These are phyloP conservation scores for Boletus subcaerulescens DNA, from an alignment of 768 basidiomycete genomes.

Conservation along the genomic window DNA sequence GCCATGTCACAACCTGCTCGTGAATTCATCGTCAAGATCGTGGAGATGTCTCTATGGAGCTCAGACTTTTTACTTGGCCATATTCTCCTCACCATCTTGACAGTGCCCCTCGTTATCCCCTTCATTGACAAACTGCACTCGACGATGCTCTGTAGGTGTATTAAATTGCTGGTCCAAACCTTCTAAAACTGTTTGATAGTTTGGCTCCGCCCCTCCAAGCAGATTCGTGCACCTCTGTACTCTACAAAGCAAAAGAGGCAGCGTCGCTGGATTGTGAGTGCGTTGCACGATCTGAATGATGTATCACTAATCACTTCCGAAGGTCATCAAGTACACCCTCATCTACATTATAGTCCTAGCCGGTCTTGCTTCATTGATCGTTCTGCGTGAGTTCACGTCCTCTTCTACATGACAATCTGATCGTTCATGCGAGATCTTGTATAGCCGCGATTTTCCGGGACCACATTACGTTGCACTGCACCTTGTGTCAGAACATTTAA, in stretches of 20 bases:
- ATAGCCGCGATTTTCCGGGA: slow-evolving; percentile 80
- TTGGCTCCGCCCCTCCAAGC: slow-evolving; percentile 94
- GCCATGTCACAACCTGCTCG: slow-evolving; percentile 94
- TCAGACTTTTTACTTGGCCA: slow-evolving; percentile 91
- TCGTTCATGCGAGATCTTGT: slow-evolving; percentile 15
- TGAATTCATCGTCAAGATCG: slow-evolving; percentile 97
- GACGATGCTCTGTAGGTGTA: slow-evolving; percentile 79
- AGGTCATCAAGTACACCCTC: slow-evolving; percentile 83
- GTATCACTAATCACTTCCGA: slow-evolving; percentile 2
- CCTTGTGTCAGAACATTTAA: slow-evolving; percentile 85
- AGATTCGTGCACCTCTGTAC: slow-evolving; percentile 90
- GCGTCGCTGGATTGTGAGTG: slow-evolving; percentile 81
- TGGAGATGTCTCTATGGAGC: slow-evolving; percentile 96
- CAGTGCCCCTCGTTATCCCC: slow-evolving; percentile 81
- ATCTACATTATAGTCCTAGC: slow-evolving; percentile 78
- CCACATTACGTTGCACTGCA: slow-evolving; percentile 73
- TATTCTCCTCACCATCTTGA: slow-evolving; percentile 82
- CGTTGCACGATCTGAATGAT: background rate
- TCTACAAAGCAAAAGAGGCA: slow-evolving; percentile 92
- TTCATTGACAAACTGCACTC: slow-evolving; percentile 88
- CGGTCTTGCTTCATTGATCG: slow-evolving; percentile 75
- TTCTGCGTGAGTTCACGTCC: slow-evolving; percentile 60
- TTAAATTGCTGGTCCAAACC: background rate
- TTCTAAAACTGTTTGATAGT: slow-evolving; percentile 43
- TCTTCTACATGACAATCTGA: background rate